Base-by-base conservation (phyloP, 441 rosid genomes). In the Geranium incanum region DNA sequence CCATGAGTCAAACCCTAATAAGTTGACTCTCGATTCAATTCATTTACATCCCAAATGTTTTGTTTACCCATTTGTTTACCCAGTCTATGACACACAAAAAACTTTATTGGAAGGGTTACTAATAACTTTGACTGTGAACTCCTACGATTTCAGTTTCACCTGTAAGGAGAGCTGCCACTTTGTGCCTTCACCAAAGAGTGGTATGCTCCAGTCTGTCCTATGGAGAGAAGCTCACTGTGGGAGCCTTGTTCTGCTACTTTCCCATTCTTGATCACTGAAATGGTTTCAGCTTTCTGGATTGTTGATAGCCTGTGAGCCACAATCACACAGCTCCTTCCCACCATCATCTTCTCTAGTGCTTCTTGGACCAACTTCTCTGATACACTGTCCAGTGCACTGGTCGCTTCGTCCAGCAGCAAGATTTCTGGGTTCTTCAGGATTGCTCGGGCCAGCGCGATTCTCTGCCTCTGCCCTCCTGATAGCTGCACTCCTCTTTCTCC, bases 401-500 rank as follows among this genome's bases (percentile, higher is more conserved):
- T 86, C 2, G 92, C 90, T 73, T 88, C 90, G 69, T 88, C 90
- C 57, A 86, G 71, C 13, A 88, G 81, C 36, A 88, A 83, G 78
- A 88, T 82, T 33, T 85, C 70, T 8, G 89, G 90, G 57, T 83
- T 71, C 76, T 86, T 86, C 50, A 84, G 50, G 5, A 88, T 82
- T 13, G 92, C 92, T 0, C 90, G 82, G 13, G 92, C 88, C 0
- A 86, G 77, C 8, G 92, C 90, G 13, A 86, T 79, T 83, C 88
- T 79, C 70, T 88, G 92, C 70, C 86, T 86, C 70, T 88, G 90
- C 21, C 92, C 92, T 66, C 90, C 92, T 2, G 90, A 88, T 18
- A 88, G 82, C 75, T 86, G 92, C 68, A 81, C 83, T 65, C 90
- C 91, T 75, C 89, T 78, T 81, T 85, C 91, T 60, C 89, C 91